A percentile compares a stretch with the other conserved stretches of the same genome.
Conservation (phyloP, 768 basidiomycete genomes). For the Lactarius tabidus region DNA sequence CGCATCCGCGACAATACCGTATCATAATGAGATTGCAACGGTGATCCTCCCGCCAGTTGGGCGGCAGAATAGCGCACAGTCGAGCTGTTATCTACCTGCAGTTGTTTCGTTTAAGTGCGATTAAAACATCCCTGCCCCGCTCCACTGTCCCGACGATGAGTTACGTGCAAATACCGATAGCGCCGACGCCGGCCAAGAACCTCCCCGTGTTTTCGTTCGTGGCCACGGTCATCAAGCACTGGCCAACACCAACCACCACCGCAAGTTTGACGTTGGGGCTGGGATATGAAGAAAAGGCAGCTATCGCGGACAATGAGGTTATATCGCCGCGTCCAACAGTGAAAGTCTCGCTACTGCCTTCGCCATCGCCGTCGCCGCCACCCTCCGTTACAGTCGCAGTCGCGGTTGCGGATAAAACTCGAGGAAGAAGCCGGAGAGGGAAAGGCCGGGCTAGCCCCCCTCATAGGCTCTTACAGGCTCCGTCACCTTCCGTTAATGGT, state of each 20-base stretch:
- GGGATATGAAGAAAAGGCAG: slow-evolving; percentile 28
- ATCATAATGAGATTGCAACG: background rate
- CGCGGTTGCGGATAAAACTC: background rate
- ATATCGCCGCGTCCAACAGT: background rate
- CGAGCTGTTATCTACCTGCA: slow-evolving; percentile 14
- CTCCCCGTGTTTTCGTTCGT: slow-evolving; percentile 14
- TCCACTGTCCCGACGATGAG: background rate
- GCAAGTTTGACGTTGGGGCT: slow-evolving; percentile 52
- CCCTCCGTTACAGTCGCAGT: slow-evolving; percentile 5
- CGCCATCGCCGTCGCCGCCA: slow-evolving; percentile 25
- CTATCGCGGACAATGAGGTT: slow-evolving; percentile 1
- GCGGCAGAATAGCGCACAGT: background rate
- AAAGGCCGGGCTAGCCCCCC: slow-evolving; percentile 12
- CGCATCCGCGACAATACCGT: slow-evolving; percentile 11
- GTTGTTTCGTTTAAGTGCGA: background rate
- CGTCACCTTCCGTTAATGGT: slow-evolving; percentile 22
- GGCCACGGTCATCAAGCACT: slow-evolving; percentile 59
- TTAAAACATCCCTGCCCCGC: slow-evolving; percentile 3
- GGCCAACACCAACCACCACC: slow-evolving; percentile 45
- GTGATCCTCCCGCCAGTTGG: slow-evolving; percentile 13
- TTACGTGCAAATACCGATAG: slow-evolving; percentile 1
- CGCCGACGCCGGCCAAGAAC: background rate
- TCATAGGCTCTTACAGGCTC: slow-evolving; percentile 20
- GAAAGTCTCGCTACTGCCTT: slow-evolving; percentile 28
- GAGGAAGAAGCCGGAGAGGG: slow-evolving; percentile 2